Evolutionary conservation across 805 yeast species (phyloP).

Genomic region (Zygoascus ofunaensis): DNA sequence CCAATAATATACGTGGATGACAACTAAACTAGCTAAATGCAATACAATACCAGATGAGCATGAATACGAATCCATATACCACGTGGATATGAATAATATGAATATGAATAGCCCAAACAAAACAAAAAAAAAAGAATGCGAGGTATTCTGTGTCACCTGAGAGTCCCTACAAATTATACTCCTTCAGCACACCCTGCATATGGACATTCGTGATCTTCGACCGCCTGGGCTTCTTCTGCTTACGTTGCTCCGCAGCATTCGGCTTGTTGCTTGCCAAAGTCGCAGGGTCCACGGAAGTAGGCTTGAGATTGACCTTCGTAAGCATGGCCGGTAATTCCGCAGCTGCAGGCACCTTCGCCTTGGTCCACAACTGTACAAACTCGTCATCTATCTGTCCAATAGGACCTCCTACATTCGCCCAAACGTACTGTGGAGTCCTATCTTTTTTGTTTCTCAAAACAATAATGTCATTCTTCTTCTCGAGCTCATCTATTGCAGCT

Average conservation of each 20-base stretch:
- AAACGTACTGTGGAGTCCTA: slow-evolving; percentile 73
- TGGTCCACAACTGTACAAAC: slow-evolving; percentile 73
- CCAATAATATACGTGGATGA: too few relatives aligned
- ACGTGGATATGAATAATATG: too few relatives aligned
- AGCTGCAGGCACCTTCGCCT: slow-evolving; percentile 68
- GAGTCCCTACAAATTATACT: slow-evolving; percentile 39
- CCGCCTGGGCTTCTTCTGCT: slow-evolving; percentile 86
- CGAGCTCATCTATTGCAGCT: slow-evolving; percentile 68
- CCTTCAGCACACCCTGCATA: slow-evolving; percentile 91
- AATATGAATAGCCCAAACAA: too few relatives aligned
- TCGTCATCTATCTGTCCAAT: slow-evolving; percentile 67
- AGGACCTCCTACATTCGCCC: slow-evolving; percentile 81
- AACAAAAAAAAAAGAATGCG: too few relatives aligned
- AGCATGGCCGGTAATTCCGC: slow-evolving; percentile 73
- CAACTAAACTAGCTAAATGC: too few relatives aligned
- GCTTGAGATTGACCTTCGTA: slow-evolving; percentile 80
- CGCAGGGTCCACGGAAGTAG: slow-evolving; percentile 97
- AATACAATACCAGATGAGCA: too few relatives aligned
- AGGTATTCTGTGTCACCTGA: too few relatives aligned
- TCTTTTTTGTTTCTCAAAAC: slow-evolving; percentile 90
- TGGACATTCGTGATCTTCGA: slow-evolving; percentile 91
- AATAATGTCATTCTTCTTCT: slow-evolving; percentile 63
- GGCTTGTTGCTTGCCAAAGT: slow-evolving; percentile 60
- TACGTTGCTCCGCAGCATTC: slow-evolving; percentile 40
- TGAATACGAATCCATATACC: too few relatives aligned